Conservation (phyloP, 1,284 basidiomycete species). For the Malassezia brasiliensis region DNA sequence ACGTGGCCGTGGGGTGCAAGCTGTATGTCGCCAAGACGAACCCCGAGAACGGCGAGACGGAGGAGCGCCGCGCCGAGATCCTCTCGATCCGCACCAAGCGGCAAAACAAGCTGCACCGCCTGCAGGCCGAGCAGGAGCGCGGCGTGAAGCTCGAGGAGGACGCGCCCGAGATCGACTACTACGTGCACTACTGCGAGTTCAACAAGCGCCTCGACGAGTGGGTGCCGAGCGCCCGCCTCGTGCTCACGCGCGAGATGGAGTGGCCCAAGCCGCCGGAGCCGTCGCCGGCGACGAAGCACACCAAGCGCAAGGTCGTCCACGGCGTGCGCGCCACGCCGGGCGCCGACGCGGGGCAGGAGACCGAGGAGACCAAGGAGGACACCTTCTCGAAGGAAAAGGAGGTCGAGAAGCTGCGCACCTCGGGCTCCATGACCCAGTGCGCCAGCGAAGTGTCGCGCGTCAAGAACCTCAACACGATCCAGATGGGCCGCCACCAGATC, state of each 20-base stretch:
- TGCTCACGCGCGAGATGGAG: conserved; percentile 76
- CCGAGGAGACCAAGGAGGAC: conserved; percentile 5
- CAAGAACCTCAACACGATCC: conserved; percentile 92
- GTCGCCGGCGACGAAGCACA: conserved; percentile 49
- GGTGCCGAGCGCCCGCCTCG: conserved; percentile 79
- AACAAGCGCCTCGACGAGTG: conserved; percentile 80
- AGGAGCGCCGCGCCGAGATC: conserved; percentile 44
- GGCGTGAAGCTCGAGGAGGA: conserved; percentile 29
- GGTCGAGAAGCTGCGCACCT: conserved; percentile 93
- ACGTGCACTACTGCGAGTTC: conserved; percentile 37
- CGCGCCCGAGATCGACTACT: conserved; percentile 55
- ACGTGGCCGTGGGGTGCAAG: conserved; percentile 39
- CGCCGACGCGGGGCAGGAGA: conserved; percentile 51
- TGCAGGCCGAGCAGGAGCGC: conserved; percentile 28
- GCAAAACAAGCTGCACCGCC: conserved; percentile 24
- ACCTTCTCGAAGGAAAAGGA: conserved; percentile 83
- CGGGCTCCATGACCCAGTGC: conserved; percentile 97
- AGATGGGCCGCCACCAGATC: conserved; percentile 91
- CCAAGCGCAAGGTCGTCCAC: conserved; percentile 43
- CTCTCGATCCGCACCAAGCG: conserved; percentile 41
- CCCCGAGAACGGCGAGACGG: conserved; percentile 34
- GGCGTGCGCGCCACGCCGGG: conserved; percentile 52
- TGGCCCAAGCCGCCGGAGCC: conserved; percentile 63
- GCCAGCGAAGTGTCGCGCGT: conserved; percentile 94
- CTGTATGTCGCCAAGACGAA: conserved; percentile 43